Evolutionary conservation across 176 grass and related monocot species (phyloP), one percentile per base, ranked within the genome.

Genomic region (maize (Zea mays)): DNA sequence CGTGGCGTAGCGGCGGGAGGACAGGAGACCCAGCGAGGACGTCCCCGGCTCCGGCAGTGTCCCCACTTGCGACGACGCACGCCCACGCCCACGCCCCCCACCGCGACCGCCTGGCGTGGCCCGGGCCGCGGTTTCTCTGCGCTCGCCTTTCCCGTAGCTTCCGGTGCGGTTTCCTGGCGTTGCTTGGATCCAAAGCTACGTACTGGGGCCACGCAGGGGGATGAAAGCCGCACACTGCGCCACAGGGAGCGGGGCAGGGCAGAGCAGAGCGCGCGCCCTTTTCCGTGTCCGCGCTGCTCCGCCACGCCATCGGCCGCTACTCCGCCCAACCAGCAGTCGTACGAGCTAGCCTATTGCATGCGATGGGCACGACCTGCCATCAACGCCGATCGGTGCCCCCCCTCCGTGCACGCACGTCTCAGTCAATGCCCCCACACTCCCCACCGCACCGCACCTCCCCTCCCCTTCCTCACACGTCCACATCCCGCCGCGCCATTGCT

Each of bases 381-480:
- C 74, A 87, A 82, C 79, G 34, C 79, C 79, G 60, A 73, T 48
- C 79, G 67, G 85, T 82, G 74, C 67, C 67, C 74, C 74, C 74
- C 67, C 74, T 73, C 74, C 80, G 85, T 87, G 80, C 85, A 73
- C 68, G 74, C 67, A 83, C 80, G 74, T 87, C 85, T 42, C 67
- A 83, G 80, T 83, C 80, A 79, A 79, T 74, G 80, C 67, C 74
- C 83, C 74, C 85, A 79, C 85, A 79, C 85, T 5, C 58, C 17
- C 59, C 85, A 73, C 79, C 67, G 79, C 84, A 43, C 75, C 67
- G 13, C 67, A 9, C 15, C 17, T 10, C 4, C 41, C 57, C 20
- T 10, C 17, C 5, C 16, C 1, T 27, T 27, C 45, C 84, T 60
- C 79, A 87, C 34, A 56, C 41, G 85, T 83, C 79, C 54, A 67